These are phyloP conservation scores for Daucus carota DNA, from an alignment of 129 eudicot species.

Conservation along the genomic window DH1_v3.0 NC_030386.2:34722501-34723000, in stretches of 20 bases:
- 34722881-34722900: background rate
- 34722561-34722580: background rate
- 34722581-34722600: background rate
- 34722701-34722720: conserved; percentile 11
- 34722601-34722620: background rate
- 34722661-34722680: background rate
- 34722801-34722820: background rate
- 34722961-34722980: background rate
- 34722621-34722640: background rate
- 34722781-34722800: conserved; percentile 9
- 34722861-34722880: conserved; percentile 6
- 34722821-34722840: conserved; percentile 3
- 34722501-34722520: conserved; percentile 6
- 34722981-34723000: conserved; percentile 5
- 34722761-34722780: background rate
- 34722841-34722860: conserved; percentile 5
- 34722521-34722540: conserved; percentile 3
- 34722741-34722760: conserved; percentile 4
- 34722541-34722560: conserved; percentile 6
- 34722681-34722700: background rate
- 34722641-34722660: conserved; percentile 7
- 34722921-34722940: conserved; percentile 6
- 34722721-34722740: conserved; percentile 10
- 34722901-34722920: background rate
- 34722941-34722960: conserved; percentile 4